Percentiles rank a stretch among this genome's conserved stretches.
phyloP scores from a whole-genome alignment of 2,329 filamentous ascomycete species.

The Aureobasidium sp. region DNA sequence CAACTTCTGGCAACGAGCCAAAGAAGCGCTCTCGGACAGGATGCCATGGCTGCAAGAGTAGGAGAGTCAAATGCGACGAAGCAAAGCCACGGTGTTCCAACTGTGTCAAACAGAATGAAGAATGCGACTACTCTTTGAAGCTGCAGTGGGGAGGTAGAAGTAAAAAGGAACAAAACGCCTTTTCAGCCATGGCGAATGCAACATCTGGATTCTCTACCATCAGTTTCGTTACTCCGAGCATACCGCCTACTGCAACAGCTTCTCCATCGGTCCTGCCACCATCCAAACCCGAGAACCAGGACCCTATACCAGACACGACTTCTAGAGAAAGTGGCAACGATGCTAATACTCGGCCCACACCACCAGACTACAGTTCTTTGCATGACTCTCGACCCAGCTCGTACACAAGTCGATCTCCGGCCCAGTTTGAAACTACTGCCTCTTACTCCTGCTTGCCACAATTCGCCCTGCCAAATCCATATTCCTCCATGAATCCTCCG shows the following conservation, averaged over 20 bases:
- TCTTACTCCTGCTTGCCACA: not conserved
- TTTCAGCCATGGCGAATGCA: constrained; percentile 15
- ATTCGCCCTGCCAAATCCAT: constrained; percentile 1
- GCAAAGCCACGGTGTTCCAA: constrained; percentile 64
- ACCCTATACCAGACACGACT: not conserved
- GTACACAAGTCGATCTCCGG: not conserved
- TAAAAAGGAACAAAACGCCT: constrained; percentile 39
- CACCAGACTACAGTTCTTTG: not conserved
- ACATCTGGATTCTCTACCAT: not conserved
- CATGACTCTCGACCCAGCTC: not conserved
- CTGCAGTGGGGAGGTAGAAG: constrained; percentile 71
- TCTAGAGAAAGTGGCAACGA: not conserved
- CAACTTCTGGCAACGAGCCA: constrained; percentile 46
- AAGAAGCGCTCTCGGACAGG: constrained; percentile 60
- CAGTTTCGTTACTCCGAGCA: not conserved
- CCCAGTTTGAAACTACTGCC: not conserved
- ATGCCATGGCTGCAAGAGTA: constrained; percentile 69
- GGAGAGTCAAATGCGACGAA: constrained; percentile 75
- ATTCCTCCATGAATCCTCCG: not conserved
- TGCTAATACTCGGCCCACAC: not conserved
- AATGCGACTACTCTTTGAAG: constrained; percentile 72
- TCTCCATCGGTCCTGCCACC: not conserved
- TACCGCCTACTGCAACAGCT: not conserved
- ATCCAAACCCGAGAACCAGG: not conserved
- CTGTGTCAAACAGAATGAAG: constrained; percentile 61